phyloP scores from a whole-genome alignment of 129 eudicot species.

The Sambucus nigra region DNA sequence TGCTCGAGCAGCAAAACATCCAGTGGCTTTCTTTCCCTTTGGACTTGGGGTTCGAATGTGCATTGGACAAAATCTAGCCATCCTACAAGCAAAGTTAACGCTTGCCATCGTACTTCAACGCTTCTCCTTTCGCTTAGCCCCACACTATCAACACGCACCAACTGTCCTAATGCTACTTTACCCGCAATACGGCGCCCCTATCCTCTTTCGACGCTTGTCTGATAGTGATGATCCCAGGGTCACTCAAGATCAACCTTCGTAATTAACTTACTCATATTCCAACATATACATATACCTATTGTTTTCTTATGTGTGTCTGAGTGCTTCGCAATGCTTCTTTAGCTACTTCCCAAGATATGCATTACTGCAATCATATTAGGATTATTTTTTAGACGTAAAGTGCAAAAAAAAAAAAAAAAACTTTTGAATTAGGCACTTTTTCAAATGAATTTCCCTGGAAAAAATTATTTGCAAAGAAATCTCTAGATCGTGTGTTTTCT shows the following conservation, averaged over 20 bases:
- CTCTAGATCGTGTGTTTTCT: too few relatives aligned
- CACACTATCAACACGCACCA: conserved; percentile 72
- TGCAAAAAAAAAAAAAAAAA: too few relatives aligned
- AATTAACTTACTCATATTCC: conserved; percentile 6
- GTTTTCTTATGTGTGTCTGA: conserved; percentile 13
- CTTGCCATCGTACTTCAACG: conserved; percentile 54
- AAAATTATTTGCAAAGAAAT: too few relatives aligned
- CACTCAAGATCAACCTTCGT: conserved; percentile 16
- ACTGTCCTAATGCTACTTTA: conserved; percentile 72
- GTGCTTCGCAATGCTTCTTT: conserved; percentile 23
- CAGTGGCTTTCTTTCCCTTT: conserved; percentile 68
- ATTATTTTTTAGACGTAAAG: too few relatives aligned
- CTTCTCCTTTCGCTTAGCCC: conserved; percentile 48
- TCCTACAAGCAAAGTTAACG: conserved; percentile 68
- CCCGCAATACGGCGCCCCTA: conserved; percentile 78
- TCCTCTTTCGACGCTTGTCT: conserved; percentile 39
- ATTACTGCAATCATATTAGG: not conserved
- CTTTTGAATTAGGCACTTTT: too few relatives aligned
- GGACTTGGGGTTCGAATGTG: conserved; percentile 77
- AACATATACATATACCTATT: conserved; percentile 6
- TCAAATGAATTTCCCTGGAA: too few relatives aligned
- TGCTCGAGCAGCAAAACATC: conserved; percentile 78
- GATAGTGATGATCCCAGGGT: conserved; percentile 13
- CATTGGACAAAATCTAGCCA: conserved; percentile 81
- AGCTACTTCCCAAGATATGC: conserved; percentile 6